These are phyloP conservation scores for Nicotiana benthamiana DNA, from an alignment of 257 asterid genomes.

Conservation along the genomic window DNA sequence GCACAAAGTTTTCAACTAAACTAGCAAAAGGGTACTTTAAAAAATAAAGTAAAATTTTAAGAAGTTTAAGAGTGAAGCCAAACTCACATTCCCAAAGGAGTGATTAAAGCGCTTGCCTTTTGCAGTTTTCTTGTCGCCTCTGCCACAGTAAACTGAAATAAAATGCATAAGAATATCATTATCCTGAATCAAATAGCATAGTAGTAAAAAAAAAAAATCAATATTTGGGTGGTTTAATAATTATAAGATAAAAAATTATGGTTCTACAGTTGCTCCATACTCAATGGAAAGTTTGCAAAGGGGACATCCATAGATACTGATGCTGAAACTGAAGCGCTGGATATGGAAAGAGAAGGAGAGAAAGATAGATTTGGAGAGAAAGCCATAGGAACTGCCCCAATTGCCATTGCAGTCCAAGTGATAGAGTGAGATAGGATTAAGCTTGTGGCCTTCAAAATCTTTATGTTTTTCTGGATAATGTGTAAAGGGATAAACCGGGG, in stretches of 20 bases:
- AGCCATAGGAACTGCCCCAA: conserved; percentile 52
- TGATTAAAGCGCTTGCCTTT: conserved; percentile 91
- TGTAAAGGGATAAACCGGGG: too few species aligned
- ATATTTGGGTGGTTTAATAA: neutral
- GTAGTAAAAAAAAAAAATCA: neutral
- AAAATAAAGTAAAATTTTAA: neutral
- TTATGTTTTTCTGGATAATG: neutral
- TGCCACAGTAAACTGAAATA: conserved; percentile 71
- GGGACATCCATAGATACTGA: conserved; percentile 17
- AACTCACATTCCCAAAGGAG: conserved; percentile 86
- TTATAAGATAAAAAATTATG: neutral
- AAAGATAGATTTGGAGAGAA: conserved; percentile 32
- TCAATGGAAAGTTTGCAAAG: conserved; percentile 38
- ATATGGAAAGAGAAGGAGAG: conserved; percentile 42
- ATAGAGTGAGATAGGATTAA: neutral
- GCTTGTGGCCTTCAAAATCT: neutral
- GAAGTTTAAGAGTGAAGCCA: neutral
- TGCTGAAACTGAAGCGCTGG: conserved; percentile 17
- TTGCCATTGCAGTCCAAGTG: conserved; percentile 36
- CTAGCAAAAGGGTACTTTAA: neutral
- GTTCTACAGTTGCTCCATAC: conserved; percentile 26
- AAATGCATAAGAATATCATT: neutral
- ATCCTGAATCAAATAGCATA: neutral
- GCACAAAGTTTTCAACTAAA: too few species aligned
- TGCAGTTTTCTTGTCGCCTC: conserved; percentile 96